A percentile compares a stretch with the other conserved stretches of the same genome.
Conservation (phyloP, 2,329 filamentous ascomycete species). For the Botrytis porri region DNA sequence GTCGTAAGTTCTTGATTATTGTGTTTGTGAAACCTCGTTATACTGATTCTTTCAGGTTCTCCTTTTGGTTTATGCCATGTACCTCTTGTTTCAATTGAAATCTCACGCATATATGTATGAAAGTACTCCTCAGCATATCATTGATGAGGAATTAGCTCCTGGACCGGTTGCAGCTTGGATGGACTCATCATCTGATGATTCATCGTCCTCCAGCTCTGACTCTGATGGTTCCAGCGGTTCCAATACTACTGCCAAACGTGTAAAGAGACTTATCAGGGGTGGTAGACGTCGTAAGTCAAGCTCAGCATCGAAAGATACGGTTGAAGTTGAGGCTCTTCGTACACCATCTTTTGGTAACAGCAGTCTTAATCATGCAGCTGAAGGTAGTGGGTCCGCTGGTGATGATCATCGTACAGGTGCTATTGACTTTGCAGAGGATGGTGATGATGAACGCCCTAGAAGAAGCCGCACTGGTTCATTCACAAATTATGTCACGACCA, state of each 20-base stretch:
- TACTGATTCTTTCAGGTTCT: conserved; percentile 53
- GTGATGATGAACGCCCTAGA: conserved; percentile 45
- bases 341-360: conserved; percentile 44
- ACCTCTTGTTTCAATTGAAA: conserved; percentile 87
- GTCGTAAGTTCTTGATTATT: conserved; percentile 55
- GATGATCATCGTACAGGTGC: conserved; percentile 36
- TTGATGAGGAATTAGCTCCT: conserved; percentile 86
- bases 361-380: conserved; percentile 27
- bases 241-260: conserved; percentile 69
- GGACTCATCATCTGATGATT: conserved; percentile 56
- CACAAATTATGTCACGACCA: conserved; percentile 30
- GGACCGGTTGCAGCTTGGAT: conserved; percentile 81
- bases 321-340: conserved; percentile 39
- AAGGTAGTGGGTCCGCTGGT: conserved; percentile 29
- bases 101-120: conserved; percentile 90
- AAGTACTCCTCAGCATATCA: conserved; percentile 86
- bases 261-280: conserved; percentile 69
- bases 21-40: not conserved
- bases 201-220: conserved; percentile 64
- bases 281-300: conserved; percentile 71
- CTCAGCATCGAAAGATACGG: conserved; percentile 61
- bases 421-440: conserved; percentile 53
- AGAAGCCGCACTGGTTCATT: conserved; percentile 34
- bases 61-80: conserved; percentile 76
- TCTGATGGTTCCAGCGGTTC: conserved; percentile 67